These are phyloP conservation scores for Rubroboletus satanas DNA, from an alignment of 768 basidiomycete genomes.

Conservation along the genomic window DNA sequence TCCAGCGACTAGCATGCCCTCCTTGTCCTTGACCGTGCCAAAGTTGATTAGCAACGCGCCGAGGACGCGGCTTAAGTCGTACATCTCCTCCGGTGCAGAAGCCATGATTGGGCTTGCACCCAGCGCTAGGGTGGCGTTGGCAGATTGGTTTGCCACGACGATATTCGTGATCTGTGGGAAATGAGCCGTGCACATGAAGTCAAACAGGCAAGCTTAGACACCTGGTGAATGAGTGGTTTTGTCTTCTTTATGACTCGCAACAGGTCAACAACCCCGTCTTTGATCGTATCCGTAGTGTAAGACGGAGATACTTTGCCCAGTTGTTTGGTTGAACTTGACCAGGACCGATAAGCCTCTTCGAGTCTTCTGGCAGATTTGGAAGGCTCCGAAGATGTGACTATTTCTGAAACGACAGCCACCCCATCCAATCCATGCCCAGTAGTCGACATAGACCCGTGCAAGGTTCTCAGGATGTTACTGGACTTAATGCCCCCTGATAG, in stretches of 20 bases:
- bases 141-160: conserved; percentile 85
- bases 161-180: conserved; percentile 74
- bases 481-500: conserved; percentile 79
- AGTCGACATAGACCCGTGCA: conserved; percentile 65
- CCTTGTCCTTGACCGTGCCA: conserved; percentile 68
- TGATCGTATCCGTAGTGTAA: conserved; percentile 36
- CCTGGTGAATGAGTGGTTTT: conserved; percentile 81
- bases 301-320: background rate
- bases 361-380: conserved; percentile 45
- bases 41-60: conserved; percentile 82
- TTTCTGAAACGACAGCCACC: conserved; percentile 86
- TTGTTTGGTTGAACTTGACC: conserved; percentile 9
- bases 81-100: conserved; percentile 76
- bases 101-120: conserved; percentile 96
- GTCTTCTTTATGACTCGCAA: conserved; percentile 47
- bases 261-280: conserved; percentile 44
- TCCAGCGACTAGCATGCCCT: conserved; percentile 78
- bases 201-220: conserved; percentile 17
- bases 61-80: conserved; percentile 63
- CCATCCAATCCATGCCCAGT: conserved; percentile 66
- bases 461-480: conserved; percentile 66
- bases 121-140: conserved; percentile 84
- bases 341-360: conserved; percentile 35
- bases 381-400: conserved; percentile 64
- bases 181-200: background rate